Conservation (phyloP, 108 stramenopile species). For the Fragilariopsis cylindrus region DNA sequence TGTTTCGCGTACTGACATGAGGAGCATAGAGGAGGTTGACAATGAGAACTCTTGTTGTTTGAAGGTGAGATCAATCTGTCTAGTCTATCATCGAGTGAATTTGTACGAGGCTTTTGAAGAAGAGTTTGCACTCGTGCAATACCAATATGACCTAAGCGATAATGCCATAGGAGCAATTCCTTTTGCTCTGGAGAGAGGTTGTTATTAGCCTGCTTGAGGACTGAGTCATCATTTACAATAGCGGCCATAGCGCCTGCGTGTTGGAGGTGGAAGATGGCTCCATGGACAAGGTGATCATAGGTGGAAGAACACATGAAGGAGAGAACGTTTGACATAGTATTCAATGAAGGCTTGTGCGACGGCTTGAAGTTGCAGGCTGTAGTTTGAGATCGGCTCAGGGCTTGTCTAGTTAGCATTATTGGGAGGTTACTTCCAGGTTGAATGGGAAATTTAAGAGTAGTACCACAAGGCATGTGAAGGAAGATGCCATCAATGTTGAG, state of each 20-base stretch:
- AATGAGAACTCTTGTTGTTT: no score
- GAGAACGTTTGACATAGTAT: background rate
- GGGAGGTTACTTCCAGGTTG: background rate
- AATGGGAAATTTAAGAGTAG: background rate
- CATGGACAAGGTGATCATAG: background rate
- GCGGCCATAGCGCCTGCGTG: background rate
- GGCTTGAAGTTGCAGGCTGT: background rate
- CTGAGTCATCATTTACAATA: background rate
- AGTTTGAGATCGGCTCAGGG: background rate
- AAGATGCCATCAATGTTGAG: background rate
- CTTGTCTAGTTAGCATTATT: background rate
- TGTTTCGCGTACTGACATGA: slow-evolving; percentile 34
- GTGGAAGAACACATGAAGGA: background rate
- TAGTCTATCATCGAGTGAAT: no score
- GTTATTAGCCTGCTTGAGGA: slow-evolving; percentile 18
- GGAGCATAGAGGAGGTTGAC: accelerated
- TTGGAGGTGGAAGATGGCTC: background rate
- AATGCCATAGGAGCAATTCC: slow-evolving; percentile 44
- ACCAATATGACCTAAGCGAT: slow-evolving; percentile 26
- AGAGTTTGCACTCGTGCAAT: background rate
- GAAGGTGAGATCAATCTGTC: no score
- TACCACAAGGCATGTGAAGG: background rate
- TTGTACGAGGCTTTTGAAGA: background rate
- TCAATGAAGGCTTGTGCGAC: background rate
- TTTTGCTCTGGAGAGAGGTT: slow-evolving; percentile 49